A percentile compares a stretch with the other conserved stretches of the same genome.
These are phyloP conservation scores for Amanita polypyramis DNA, from an alignment of 768 basidiomycete species.

Conservation along the genomic window DNA sequence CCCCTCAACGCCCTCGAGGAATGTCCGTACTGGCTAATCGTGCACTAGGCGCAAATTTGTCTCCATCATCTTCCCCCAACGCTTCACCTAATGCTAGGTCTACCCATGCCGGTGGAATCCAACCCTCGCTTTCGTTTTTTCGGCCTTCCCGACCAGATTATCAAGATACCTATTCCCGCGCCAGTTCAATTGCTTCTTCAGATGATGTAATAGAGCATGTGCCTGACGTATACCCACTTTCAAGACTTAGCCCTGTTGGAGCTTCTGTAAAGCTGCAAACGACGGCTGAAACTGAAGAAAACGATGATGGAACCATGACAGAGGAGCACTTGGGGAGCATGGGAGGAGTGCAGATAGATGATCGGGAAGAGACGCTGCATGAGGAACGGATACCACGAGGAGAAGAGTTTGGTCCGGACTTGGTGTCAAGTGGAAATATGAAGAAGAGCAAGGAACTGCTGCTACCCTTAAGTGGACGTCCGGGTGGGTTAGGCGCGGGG, in stretches of 20 bases:
- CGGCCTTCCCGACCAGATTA: constrained; percentile 53
- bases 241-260: constrained; percentile 1
- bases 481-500: constrained; percentile 17
- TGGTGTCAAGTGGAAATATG: constrained; percentile 19
- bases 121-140: constrained; percentile 74
- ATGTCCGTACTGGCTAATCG: constrained; percentile 5
- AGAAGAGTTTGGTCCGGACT: neutral
- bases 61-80: constrained; percentile 12
- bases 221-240: constrained; percentile 17
- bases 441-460: constrained; percentile 71
- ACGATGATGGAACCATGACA: constrained; percentile 1
- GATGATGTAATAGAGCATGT: constrained; percentile 14
- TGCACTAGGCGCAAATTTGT: constrained; percentile 10
- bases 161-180: constrained; percentile 30
- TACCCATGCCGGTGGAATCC: constrained; percentile 66
- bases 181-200: constrained; percentile 23
- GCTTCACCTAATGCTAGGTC: constrained; percentile 21
- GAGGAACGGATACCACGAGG: neutral
- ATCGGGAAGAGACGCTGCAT: neutral
- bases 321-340: neutral
- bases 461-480: constrained; percentile 39
- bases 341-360: neutral
- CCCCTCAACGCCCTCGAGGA: constrained; percentile 5
- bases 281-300: constrained; percentile 11
- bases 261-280: neutral